Evolutionary conservation across 805 yeast genomes (phyloP).

Genomic region (Kazachstania kunashirensis): DNA sequence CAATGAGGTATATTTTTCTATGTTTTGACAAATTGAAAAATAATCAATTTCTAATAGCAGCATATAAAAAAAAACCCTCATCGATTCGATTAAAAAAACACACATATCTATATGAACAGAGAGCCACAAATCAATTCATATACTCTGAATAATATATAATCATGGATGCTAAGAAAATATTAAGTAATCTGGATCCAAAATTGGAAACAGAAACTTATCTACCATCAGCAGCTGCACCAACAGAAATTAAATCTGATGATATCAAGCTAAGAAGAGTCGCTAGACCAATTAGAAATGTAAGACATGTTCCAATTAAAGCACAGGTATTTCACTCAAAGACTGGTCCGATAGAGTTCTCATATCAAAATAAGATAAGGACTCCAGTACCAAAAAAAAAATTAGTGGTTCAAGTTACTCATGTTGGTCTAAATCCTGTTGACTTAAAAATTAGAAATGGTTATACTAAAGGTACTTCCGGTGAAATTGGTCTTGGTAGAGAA

Average conservation of each 20-base stretch:
- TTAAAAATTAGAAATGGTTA: slow-evolving; percentile 50
- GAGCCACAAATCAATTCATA: too few species aligned
- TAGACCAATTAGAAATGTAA: slow-evolving; percentile 43
- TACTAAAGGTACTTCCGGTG: slow-evolving; percentile 40
- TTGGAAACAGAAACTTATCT: slow-evolving; percentile 10
- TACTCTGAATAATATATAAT: too few species aligned
- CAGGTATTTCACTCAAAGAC: slow-evolving; percentile 34
- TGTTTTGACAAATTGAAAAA: too few species aligned
- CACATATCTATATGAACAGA: too few species aligned
- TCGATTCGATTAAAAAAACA: too few species aligned
- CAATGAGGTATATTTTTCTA: too few species aligned
- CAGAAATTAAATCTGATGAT: slow-evolving; percentile 18
- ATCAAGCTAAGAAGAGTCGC: slow-evolving; percentile 31
- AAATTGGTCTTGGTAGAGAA: slow-evolving; percentile 62
- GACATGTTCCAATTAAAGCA: slow-evolving; percentile 41
- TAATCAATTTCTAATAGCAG: too few species aligned
- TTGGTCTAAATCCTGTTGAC: slow-evolving; percentile 59
- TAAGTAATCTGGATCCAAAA: slow-evolving; percentile 13
- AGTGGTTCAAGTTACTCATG: slow-evolving; percentile 49
- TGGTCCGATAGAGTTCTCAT: slow-evolving; percentile 37
- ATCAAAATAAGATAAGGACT: slow-evolving; percentile 41
- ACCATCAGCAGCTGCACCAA: slow-evolving; percentile 18
- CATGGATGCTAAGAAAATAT: slow-evolving; percentile 8
- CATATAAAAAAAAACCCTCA: too few species aligned
- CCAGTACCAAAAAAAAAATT: slow-evolving; percentile 42